Percentiles rank a stretch among this genome's conserved stretches.
These are phyloP conservation scores for Apiospora koreana DNA, from an alignment of 2,329 filamentous ascomycete species.

Conservation along the genomic window DNA sequence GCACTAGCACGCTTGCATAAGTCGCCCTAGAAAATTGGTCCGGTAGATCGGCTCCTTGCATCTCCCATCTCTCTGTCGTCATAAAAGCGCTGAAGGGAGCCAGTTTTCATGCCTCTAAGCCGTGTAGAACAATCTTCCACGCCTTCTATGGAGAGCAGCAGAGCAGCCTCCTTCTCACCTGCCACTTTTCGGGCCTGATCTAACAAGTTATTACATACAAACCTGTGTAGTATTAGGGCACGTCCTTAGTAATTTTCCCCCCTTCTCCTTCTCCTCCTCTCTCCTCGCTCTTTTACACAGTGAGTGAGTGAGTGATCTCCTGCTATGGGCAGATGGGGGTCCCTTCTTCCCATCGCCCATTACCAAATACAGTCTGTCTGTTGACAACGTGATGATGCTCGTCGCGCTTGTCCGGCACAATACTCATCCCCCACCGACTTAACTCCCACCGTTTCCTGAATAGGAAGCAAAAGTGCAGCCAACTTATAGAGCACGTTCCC, in stretches of 20 bases:
- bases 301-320: background rate
- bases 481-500: background rate
- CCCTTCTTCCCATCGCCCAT: background rate
- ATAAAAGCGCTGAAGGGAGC: background rate
- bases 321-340: background rate
- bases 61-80: constrained; percentile 7
- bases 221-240: background rate
- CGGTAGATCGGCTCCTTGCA: constrained; percentile 6
- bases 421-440: background rate
- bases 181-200: background rate
- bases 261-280: background rate
- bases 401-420: background rate
- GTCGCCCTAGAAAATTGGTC: constrained; percentile 5
- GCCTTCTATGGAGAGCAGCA: background rate
- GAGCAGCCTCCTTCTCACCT: background rate
- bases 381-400: background rate
- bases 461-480: background rate
- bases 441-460: background rate
- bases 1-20: background rate
- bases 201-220: background rate
- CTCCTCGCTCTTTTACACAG: background rate
- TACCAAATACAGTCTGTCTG: background rate
- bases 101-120: constrained; percentile 7
- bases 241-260: background rate
- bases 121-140: background rate